Evolutionary conservation across 306 rosid species (phyloP).

Genomic region (Gastrolobium villosum): DNA sequence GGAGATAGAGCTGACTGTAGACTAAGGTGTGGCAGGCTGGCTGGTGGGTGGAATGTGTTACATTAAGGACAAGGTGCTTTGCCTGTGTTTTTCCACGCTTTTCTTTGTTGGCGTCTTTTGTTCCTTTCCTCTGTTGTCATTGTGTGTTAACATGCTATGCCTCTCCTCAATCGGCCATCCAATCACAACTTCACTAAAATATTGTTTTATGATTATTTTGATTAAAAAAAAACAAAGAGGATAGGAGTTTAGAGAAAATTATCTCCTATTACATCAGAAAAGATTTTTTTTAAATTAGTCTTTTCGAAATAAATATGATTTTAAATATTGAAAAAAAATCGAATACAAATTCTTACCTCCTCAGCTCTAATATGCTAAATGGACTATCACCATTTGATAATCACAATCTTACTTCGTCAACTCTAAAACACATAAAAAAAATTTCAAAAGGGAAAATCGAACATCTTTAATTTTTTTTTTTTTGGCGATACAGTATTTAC

Average conservation of each 20-base stretch:
- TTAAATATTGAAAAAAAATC: no score
- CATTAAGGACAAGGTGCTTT: constrained; percentile 34
- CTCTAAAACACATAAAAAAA: neutral
- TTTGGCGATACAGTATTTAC: neutral
- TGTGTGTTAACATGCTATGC: neutral
- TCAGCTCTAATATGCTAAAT: no score
- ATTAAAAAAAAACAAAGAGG: no score
- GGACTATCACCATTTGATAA: neutral
- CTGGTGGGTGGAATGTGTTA: constrained; percentile 22
- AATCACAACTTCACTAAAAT: constrained; percentile 6
- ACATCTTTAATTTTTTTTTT: neutral
- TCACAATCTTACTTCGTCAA: neutral
- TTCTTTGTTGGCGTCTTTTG: constrained; percentile 46
- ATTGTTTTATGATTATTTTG: no score
- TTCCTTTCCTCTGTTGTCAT: neutral
- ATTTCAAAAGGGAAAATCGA: neutral
- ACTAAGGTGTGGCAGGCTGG: constrained; percentile 43
- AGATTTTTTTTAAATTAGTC: no score
- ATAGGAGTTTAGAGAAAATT: no score
- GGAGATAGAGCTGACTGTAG: constrained; percentile 7
- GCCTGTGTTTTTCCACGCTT: constrained; percentile 47
- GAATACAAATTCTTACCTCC: no score
- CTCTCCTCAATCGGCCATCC: neutral
- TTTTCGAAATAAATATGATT: no score
- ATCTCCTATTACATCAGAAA: no score